Conservation (phyloP, 352 stramenopile genomes). For the Phytophthora vignae region DNA sequence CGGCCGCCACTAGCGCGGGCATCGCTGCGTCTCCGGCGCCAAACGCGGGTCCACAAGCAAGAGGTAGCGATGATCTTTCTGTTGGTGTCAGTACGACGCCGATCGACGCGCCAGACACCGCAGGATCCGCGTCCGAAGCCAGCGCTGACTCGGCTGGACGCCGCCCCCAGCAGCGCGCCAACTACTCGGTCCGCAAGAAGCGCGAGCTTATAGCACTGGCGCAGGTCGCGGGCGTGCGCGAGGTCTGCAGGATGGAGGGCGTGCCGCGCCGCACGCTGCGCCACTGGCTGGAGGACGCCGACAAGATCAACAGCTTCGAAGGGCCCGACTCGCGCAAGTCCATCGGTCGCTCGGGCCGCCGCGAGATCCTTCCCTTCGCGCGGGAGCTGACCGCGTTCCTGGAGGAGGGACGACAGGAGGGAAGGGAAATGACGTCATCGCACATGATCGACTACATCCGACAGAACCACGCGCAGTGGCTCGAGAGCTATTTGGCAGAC, state of each 20-base stretch:
- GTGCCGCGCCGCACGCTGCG: slow-evolving; percentile 48
- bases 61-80: slow-evolving; percentile 10
- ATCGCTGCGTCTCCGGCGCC: slow-evolving; percentile 11
- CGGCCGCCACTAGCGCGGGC: slow-evolving; percentile 7
- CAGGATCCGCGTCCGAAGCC: slow-evolving; percentile 16
- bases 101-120: slow-evolving; percentile 16
- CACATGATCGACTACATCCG: slow-evolving; percentile 57
- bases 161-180: slow-evolving; percentile 36
- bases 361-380: slow-evolving; percentile 49
- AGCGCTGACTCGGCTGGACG: slow-evolving; percentile 17
- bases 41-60: slow-evolving; percentile 7
- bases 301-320: slow-evolving; percentile 55
- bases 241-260: slow-evolving; percentile 49
- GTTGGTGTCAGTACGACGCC: background rate
- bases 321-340: slow-evolving; percentile 49
- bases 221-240: slow-evolving; percentile 42
- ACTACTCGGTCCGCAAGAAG: slow-evolving; percentile 59
- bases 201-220: slow-evolving; percentile 53
- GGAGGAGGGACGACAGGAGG: slow-evolving; percentile 28
- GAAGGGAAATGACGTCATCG: slow-evolving; percentile 47
- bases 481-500: slow-evolving; percentile 43
- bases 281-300: slow-evolving; percentile 52
- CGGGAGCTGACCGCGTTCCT: slow-evolving; percentile 41
- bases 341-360: slow-evolving; percentile 49
- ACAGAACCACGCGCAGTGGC: slow-evolving; percentile 42